Base-by-base conservation (phyloP, 306 rosid genomes). In the Rubus idaeus region DNA sequence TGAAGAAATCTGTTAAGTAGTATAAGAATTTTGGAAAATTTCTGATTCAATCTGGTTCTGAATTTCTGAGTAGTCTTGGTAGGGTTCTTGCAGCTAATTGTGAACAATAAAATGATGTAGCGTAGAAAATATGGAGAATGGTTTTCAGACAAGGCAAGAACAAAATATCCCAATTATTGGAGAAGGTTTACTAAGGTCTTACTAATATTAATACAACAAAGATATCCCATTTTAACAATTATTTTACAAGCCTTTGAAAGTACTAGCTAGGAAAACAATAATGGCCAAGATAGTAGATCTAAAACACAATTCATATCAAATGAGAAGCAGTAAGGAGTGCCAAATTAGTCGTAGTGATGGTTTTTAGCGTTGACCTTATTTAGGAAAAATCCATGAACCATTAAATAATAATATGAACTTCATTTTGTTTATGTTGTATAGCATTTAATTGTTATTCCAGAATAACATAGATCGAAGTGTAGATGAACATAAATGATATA, bases 271-370 rank as follows among this genome's bases (percentile, higher is more conserved):
- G 51, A 72, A 56, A 67, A 23, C 12, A 40, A 62, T 57, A 61
- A 30, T 18, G n/a, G 45, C 46, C 3, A 57, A 60, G 55, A 73
- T 10, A 56, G 68, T 45, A 51, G 8, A 56, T 45, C 51, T 30
- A 42, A 26, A 66, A 63, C 61, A 44, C 61, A 61, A 52, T 18
- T 71, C 65, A 69, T 68, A 50, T 64, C 75, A 75, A n/a, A 67
- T 70, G 63, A 82, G 82, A 61, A 88, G 83, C 90, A 85, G 89
- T 66, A 84, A 88, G 88, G 71, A 73, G 86, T n/a, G n/a, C n/a
- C 35, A 30, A 30, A 30, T 30, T 30, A 30, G 35, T 30, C 35
- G 35, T 30, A 30, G 35, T 30, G 35, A 30, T 30, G 35, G 35
- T 30, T 30, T 30, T 30, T 30, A 30, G 35, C 2, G 1, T 30